Conservation (phyloP, 1,284 basidiomycete species). For the Naganishia sp. region DNA sequence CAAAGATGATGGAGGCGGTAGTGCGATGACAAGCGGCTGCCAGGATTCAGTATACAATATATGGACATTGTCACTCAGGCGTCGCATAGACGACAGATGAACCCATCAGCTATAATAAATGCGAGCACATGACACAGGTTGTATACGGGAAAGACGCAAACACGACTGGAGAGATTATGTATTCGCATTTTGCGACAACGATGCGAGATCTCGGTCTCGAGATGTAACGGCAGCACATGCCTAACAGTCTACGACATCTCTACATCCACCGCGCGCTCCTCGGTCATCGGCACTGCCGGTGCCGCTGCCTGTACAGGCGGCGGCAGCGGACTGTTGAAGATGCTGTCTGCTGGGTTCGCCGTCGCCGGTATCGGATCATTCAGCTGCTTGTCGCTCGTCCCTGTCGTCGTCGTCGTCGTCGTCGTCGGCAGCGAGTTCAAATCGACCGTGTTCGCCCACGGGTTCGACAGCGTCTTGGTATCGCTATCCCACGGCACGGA, state of each 20-base stretch:
- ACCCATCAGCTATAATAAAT: neutral
- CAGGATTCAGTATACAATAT: no score
- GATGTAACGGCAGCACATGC: neutral
- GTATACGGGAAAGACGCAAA: neutral
- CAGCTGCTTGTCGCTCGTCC: conserved; percentile 1
- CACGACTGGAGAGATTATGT: no score
- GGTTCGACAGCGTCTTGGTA: conserved; percentile 25
- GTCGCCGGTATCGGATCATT: conserved; percentile 19
- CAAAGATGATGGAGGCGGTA: neutral
- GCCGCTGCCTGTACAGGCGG: conserved; percentile 29
- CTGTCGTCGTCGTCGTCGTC: neutral
- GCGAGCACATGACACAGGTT: neutral
- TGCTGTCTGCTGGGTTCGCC: conserved; percentile 19
- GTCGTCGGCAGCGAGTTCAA: conserved; percentile 1
- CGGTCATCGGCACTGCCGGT: neutral
- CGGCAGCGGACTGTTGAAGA: conserved; percentile 31
- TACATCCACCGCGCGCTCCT: conserved; percentile 24
- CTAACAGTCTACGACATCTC: conserved; percentile 22
- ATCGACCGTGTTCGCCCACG: conserved; percentile 6
- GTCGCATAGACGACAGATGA: no score
- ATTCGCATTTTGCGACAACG: neutral
- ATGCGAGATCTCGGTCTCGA: no score
- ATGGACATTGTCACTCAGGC: no score
- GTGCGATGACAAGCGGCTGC: no score
- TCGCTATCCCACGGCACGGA: conserved; percentile 35